Base-by-base conservation (phyloP, 2,329 filamentous ascomycete genomes). In the Hypomyces perniciosus region DNA sequence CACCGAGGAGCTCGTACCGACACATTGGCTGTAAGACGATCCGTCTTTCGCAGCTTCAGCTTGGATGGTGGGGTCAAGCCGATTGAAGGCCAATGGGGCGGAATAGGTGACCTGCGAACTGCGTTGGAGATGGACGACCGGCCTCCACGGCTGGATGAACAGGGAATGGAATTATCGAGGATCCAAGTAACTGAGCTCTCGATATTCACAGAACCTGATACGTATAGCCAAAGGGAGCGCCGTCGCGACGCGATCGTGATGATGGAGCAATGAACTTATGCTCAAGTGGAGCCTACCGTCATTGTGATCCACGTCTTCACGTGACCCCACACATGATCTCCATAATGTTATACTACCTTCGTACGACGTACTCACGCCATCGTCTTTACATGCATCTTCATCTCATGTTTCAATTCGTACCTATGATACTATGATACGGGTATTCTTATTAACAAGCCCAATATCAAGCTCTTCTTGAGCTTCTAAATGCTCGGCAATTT, bases 1-100 rank as follows among this genome's bases (percentile, higher is more conserved):
- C 69, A 29, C 77, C 77, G 29, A 80, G 57, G 20, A 76, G 71
- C 65, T 80, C 77, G 61, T 75, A 77, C 13, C 77, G 76, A 67
- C 77, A 80, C 77, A 80, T 80, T 59, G 56, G 57, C 41, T 20
- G 44, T 34, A 49, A 30, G 44, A 52, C 9, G 38, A 34, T 31
- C 6, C 8, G 33, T 40, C 38, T 46, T 34, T 50, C 48, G 42
- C 37, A 29, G 30, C 33, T 45, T 8, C 38, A 10, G 9, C 6
- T 10, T 8, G 20, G 9, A 20, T 46, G 48, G 48, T 20, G 48
- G 44, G 48, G 35, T 51, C 27, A 51, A 13, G 44, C 31, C 26
- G 43, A 43, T 37, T 38, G 43, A 44, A n/a, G 47, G 13, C 26
- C 27, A 13, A 20, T 12, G 13, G 33, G 47, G 28, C n/a, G 31